Evolutionary conservation across 768 basidiomycete genomes (phyloP).

Genomic region (Pleurotus salmoneostramineus): DNA sequence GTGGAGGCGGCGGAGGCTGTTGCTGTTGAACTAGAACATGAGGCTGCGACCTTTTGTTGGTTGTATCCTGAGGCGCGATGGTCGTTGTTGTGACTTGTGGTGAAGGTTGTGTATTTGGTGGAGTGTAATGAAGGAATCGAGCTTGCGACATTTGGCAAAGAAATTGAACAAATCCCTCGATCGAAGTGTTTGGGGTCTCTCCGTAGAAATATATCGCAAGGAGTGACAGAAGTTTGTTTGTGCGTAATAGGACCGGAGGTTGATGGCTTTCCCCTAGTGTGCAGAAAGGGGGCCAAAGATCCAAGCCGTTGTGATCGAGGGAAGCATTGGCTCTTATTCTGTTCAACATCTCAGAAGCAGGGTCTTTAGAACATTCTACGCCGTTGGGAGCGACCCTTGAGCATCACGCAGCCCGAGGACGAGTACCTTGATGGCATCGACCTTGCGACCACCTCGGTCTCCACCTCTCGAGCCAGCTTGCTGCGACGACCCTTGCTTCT

Average conservation of each 20-base stretch:
- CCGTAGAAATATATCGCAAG: not conserved
- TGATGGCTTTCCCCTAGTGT: not conserved
- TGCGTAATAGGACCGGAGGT: constrained; percentile 11
- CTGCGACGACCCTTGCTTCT: constrained; percentile 2
- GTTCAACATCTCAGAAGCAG: too few relatives aligned
- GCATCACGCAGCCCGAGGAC: not conserved
- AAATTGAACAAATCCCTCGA: constrained; percentile 19
- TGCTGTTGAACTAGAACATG: too few relatives aligned
- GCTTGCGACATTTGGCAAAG: constrained; percentile 34
- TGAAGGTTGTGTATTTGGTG: constrained; percentile 18
- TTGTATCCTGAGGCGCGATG: constrained; percentile 24
- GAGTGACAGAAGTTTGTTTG: constrained; percentile 17
- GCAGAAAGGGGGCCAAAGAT: not conserved
- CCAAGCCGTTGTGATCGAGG: not conserved
- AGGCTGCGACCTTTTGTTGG: constrained; percentile 1
- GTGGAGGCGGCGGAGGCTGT: constrained; percentile 17
- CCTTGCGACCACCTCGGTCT: not conserved
- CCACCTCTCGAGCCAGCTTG: not conserved
- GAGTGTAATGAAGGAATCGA: constrained; percentile 33
- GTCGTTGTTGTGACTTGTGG: constrained; percentile 14
- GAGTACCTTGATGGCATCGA: not conserved
- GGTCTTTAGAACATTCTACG: not conserved
- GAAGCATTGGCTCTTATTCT: too few relatives aligned
- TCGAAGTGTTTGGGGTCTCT: constrained; percentile 38
- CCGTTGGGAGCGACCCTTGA: not conserved